Conservation (phyloP, 148 eudicot species). For the Rhododendron simsii region DNA sequence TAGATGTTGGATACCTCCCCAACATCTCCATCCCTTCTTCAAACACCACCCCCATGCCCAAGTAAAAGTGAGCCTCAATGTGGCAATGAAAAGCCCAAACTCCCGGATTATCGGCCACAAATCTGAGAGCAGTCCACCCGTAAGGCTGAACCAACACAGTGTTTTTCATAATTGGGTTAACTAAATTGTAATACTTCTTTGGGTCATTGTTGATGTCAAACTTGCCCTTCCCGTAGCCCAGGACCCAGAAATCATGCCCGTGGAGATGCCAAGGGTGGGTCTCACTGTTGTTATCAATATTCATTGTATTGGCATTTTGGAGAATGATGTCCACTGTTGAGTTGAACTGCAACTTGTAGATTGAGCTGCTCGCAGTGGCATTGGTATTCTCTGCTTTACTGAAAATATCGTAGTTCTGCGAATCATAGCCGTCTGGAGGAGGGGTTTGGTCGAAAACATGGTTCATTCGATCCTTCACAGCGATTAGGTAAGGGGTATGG, state of each 20-base stretch:
- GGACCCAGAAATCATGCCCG: slow-evolving; percentile 82
- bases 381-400: slow-evolving; percentile 29
- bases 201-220: slow-evolving; percentile 44
- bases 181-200: slow-evolving; percentile 36
- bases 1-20: slow-evolving; percentile 34
- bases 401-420: too few species aligned
- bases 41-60: slow-evolving; percentile 82
- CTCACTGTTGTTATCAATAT: slow-evolving; percentile 36
- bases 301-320: slow-evolving; percentile 68
- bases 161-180: slow-evolving; percentile 55
- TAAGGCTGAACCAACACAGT: slow-evolving; percentile 62
- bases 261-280: slow-evolving; percentile 95
- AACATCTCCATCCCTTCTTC: slow-evolving; percentile 63
- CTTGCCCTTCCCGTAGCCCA: slow-evolving; percentile 62
- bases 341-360: slow-evolving; percentile 50
- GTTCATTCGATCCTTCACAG: slow-evolving; percentile 42
- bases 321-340: slow-evolving; percentile 56
- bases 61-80: slow-evolving; percentile 58
- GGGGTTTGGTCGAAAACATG: slow-evolving; percentile 48
- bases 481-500: slow-evolving; percentile 70
- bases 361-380: slow-evolving; percentile 47
- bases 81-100: slow-evolving; percentile 84
- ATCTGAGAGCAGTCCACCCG: slow-evolving; percentile 79
- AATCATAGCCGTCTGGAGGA: slow-evolving; percentile 51
- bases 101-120: slow-evolving; percentile 72